phyloP scores from a whole-genome alignment of 2,329 filamentous ascomycete genomes.

The Lithohypha guttulata region DNA sequence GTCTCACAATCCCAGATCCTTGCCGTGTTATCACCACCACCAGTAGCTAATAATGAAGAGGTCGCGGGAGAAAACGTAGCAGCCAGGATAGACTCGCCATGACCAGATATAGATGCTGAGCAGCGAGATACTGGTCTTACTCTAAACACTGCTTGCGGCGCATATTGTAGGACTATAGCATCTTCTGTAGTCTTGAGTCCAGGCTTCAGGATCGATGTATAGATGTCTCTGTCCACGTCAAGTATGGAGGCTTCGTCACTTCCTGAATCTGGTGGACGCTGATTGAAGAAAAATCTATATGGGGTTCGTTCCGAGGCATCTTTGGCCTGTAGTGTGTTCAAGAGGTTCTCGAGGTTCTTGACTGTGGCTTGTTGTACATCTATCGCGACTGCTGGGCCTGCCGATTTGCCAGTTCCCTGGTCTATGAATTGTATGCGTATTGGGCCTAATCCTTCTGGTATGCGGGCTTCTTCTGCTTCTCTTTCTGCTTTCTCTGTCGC shows the following conservation, averaged over 20 bases:
- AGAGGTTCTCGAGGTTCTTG: slow-evolving; percentile 75
- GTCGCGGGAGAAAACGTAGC: slow-evolving; percentile 74
- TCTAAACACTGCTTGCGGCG: slow-evolving; percentile 84
- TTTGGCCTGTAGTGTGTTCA: slow-evolving; percentile 74
- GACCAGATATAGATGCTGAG: slow-evolving; percentile 76
- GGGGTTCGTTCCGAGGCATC: slow-evolving; percentile 53
- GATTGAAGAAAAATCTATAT: slow-evolving; percentile 54
- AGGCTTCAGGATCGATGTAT: slow-evolving; percentile 41
- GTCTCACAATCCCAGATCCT: slow-evolving; percentile 93
- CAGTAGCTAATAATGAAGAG: slow-evolving; percentile 70
- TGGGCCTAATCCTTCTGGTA: slow-evolving; percentile 60
- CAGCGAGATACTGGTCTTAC: slow-evolving; percentile 87
- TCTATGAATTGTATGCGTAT: slow-evolving; percentile 84
- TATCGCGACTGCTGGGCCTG: slow-evolving; percentile 61
- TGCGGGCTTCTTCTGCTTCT: slow-evolving; percentile 62
- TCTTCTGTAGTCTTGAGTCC: slow-evolving; percentile 49
- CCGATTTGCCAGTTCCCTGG: slow-evolving; percentile 57
- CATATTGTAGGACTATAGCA: slow-evolving; percentile 51
- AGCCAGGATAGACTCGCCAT: slow-evolving; percentile 80
- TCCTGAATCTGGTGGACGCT: slow-evolving; percentile 17
- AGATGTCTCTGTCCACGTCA: slow-evolving; percentile 38
- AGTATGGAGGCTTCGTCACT: slow-evolving; percentile 30
- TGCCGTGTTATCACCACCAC: slow-evolving; percentile 82
- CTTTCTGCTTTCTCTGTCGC: slow-evolving; percentile 57
- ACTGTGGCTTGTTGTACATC: slow-evolving; percentile 75